Percentiles rank a stretch among this genome's conserved stretches.
Conservation (phyloP, 768 basidiomycete genomes). For the Coprinopsis sp. region DNA sequence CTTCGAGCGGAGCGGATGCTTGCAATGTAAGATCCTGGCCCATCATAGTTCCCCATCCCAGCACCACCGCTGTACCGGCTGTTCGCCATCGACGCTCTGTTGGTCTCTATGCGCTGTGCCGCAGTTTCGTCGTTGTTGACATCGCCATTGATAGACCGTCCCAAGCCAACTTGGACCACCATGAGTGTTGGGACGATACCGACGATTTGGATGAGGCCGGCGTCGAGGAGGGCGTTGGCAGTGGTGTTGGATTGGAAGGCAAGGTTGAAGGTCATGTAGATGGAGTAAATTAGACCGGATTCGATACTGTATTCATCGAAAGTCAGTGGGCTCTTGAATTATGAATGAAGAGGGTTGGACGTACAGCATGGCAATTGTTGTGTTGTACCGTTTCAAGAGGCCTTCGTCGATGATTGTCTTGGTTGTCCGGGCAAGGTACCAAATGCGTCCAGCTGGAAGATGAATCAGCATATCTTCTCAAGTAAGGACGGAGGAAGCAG, state of each 20-base stretch:
- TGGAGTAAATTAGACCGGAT: conserved; percentile 34
- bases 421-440: conserved; percentile 26
- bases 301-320: conserved; percentile 25
- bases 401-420: conserved; percentile 21
- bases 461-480: not conserved
- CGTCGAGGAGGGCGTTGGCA: conserved; percentile 16
- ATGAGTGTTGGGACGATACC: conserved; percentile 12
- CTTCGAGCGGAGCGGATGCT: not conserved
- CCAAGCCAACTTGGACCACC: conserved; percentile 10
- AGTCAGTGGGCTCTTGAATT: not conserved
- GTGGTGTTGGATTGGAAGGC: conserved; percentile 7
- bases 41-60: not conserved
- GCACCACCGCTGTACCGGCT: not conserved
- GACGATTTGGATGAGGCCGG: conserved; percentile 27
- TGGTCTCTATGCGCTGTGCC: not conserved
- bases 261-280: conserved; percentile 12
- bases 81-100: not conserved
- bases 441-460: conserved; percentile 29
- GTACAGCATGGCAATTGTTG: conserved; percentile 33
- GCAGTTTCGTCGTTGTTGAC: conserved; percentile 1
- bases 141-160: too few species aligned
- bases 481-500: not conserved
- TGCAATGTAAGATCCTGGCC: not conserved
- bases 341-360: conserved; percentile 5
- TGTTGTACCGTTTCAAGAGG: conserved; percentile 27